A percentile compares a stretch with the other conserved stretches of the same genome.
Evolutionary conservation across 495 filamentous ascomycete genomes (phyloP).

Genomic region (Lasiosphaeria ovina): DNA sequence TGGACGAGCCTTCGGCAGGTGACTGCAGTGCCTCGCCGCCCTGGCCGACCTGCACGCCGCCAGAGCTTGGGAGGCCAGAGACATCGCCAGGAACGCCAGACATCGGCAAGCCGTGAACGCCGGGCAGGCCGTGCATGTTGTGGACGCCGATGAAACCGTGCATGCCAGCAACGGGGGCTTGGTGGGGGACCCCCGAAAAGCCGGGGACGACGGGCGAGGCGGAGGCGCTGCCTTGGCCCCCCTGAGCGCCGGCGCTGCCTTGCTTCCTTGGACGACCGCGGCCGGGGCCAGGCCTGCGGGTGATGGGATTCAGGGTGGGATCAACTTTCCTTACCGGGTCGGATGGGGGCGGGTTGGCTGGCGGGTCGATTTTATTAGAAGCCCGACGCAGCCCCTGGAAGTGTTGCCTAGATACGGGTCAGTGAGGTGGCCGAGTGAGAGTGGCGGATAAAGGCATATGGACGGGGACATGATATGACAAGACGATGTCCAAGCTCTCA

Average conservation of each 20-base stretch:
- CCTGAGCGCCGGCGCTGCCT: not conserved
- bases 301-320: slow-evolving; percentile 48
- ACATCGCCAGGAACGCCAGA: not conserved
- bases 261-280: slow-evolving; percentile 47
- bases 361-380: slow-evolving; percentile 44
- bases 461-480: not conserved
- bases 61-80: not conserved
- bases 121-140: slow-evolving; percentile 9
- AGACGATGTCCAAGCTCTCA: no score
- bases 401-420: slow-evolving; percentile 39
- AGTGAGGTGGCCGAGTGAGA: not conserved
- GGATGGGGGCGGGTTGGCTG: slow-evolving; percentile 10
- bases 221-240: slow-evolving; percentile 8
- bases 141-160: slow-evolving; percentile 1
- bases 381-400: slow-evolving; percentile 50
- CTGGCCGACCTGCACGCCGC: slow-evolving; percentile 7
- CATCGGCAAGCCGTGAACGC: slow-evolving; percentile 5
- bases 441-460: not conserved
- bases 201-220: slow-evolving; percentile 3
- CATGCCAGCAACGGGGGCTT: not conserved
- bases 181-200: not conserved
- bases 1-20: slow-evolving; percentile 1
- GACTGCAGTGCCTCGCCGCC: slow-evolving; percentile 8
- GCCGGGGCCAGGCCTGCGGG: slow-evolving; percentile 48
- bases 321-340: slow-evolving; percentile 35